Evolutionary conservation across 805 yeast genomes (phyloP).

Genomic region (Metschnikowia matae): DNA sequence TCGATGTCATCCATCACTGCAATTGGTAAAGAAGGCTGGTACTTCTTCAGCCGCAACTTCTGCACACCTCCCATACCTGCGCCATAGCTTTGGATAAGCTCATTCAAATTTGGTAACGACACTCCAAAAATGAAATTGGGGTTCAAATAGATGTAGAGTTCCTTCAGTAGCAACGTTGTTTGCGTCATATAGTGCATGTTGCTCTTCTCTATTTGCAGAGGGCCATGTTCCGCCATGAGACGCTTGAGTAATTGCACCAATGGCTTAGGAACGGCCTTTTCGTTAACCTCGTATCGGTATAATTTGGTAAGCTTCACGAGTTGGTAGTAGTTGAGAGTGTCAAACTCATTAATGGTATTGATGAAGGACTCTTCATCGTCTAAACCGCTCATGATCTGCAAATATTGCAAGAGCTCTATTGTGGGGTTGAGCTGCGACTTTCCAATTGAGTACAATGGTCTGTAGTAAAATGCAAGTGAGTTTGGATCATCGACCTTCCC

Average conservation of each 20-base stretch:
- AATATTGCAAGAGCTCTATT: slow-evolving; percentile 81
- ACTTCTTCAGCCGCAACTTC: slow-evolving; percentile 48
- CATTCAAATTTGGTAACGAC: slow-evolving; percentile 67
- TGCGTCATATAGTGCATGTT: slow-evolving; percentile 39
- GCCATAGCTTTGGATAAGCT: slow-evolving; percentile 72
- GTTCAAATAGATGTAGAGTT: slow-evolving; percentile 46
- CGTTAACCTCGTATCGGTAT: slow-evolving; percentile 83
- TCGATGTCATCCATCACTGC: slow-evolving; percentile 70
- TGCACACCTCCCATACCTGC: slow-evolving; percentile 65
- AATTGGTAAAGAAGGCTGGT: slow-evolving; percentile 70
- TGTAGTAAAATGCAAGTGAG: slow-evolving; percentile 58
- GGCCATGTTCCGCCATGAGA: slow-evolving; percentile 36
- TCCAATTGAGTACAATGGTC: slow-evolving; percentile 61
- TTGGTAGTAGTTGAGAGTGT: slow-evolving; percentile 62
- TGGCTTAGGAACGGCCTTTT: slow-evolving; percentile 53
- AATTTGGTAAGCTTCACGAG: slow-evolving; percentile 64
- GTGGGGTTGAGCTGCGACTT: slow-evolving; percentile 66
- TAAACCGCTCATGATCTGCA: slow-evolving; percentile 77
- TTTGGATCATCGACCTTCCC: slow-evolving; percentile 33
- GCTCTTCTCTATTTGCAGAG: slow-evolving; percentile 26
- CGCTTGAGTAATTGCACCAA: slow-evolving; percentile 26
- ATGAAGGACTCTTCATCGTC: slow-evolving; percentile 60
- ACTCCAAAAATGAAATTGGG: slow-evolving; percentile 51
- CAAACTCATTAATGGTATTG: slow-evolving; percentile 49
- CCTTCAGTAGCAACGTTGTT: slow-evolving; percentile 36